Percentiles rank a stretch among this genome's conserved stretches.
Conservation (phyloP, 768 basidiomycete species). For the Leccinum arenicola region DNA sequence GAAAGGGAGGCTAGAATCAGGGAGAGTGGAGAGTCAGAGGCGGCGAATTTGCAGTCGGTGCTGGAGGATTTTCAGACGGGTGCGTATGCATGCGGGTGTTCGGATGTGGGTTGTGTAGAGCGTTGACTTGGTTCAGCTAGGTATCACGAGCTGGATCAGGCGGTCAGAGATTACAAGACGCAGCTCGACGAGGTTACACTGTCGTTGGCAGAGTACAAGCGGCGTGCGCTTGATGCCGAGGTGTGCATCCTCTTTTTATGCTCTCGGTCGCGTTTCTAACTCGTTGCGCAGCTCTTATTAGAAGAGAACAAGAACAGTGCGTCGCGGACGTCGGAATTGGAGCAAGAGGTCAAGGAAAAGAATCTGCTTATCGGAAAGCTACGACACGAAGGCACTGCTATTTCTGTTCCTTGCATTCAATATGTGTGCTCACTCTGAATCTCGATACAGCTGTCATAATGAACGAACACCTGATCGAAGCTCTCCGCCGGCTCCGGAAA, state of each 20-base stretch:
- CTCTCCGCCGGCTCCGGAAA: constrained; percentile 88
- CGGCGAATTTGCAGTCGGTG: constrained; percentile 85
- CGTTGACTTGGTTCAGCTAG: constrained; percentile 53
- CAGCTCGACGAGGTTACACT: constrained; percentile 69
- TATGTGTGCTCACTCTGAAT: constrained; percentile 2
- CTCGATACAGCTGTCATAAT: constrained; percentile 76
- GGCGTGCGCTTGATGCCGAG: constrained; percentile 85
- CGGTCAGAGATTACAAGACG: constrained; percentile 76
- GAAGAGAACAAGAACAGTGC: constrained; percentile 70
- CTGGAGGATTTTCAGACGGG: constrained; percentile 94
- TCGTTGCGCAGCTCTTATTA: constrained; percentile 55
- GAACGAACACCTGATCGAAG: constrained; percentile 97
- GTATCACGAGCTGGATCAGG: constrained; percentile 84
- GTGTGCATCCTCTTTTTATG: constrained; percentile 36
- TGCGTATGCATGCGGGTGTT: constrained; percentile 35
- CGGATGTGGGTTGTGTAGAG: not conserved
- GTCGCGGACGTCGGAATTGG: constrained; percentile 65
- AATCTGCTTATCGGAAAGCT: constrained; percentile 91
- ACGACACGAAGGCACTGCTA: constrained; percentile 82
- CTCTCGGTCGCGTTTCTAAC: constrained; percentile 3
- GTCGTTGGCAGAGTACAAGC: constrained; percentile 87
- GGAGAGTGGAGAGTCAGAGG: constrained; percentile 14
- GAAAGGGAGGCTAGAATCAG: constrained; percentile 54
- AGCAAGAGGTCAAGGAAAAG: constrained; percentile 95
- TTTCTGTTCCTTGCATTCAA: constrained; percentile 12